Evolutionary conservation across 805 yeast species (phyloP), one percentile per base, ranked within the genome.

Genomic region (Wickerhamomyces kurtzmanii): DNA sequence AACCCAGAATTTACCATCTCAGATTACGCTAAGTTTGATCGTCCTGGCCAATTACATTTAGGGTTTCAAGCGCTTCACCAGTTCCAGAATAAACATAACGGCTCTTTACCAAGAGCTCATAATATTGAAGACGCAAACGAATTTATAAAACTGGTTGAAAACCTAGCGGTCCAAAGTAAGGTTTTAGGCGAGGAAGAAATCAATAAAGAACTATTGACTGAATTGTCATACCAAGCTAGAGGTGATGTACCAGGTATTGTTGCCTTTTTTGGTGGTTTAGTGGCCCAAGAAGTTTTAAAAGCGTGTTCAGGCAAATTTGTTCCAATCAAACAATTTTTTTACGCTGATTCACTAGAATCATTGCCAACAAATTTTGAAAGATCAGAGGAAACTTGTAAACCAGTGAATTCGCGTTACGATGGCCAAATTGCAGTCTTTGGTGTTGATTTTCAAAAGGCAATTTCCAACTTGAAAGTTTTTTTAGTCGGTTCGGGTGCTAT

Each of bases 401-500:
- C 97, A 20, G 55, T 70, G 28, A 75, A 77, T 23, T 65, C 93
- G 5, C 76, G 98, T 51, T 91, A 91, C 49, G 98, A 91, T 55
- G 73, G 75, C n/a, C 95, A 86, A 61, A 82, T 86, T 47, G 96
- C 97, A 3, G 95, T 89, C 2, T 86, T 86, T 43, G 98, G 98
- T 34, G 49, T 69, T 27, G 72, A 71, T 23, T 84, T 72, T 57
- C 89, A 85, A 49, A 73, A 79, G 45, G 61, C 59, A 24, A 59
- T 91, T 32, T 72, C 83, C 21, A 84, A 87, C 53, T 60, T 81
- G 37, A 79, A 74, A 47, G 85, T 87, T 4, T 89, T 91, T 55
- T 63, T 91, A 40, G 98, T 91, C 22, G 98, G 98, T 24, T 68
- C 96, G 2, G 98, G 98, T 51, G 98, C 98, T 12, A 91, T 91